Conservation (phyloP, 2,329 filamentous ascomycete genomes). For the Claviceps sp. region DNA sequence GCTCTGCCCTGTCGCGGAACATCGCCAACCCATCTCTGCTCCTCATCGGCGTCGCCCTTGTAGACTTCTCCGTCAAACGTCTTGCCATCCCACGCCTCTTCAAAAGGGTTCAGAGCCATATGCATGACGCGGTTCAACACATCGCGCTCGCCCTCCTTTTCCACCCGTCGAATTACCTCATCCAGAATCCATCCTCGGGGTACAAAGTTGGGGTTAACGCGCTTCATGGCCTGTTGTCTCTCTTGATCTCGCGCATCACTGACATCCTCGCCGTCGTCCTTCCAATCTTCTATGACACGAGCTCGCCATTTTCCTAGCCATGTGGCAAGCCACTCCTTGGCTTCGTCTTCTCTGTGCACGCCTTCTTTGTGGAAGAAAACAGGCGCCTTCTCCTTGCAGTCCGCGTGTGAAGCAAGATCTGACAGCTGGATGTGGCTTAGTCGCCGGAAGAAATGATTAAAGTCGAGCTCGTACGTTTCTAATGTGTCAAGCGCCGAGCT, state of each 20-base stretch:
- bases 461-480: constrained; percentile 74
- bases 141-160: constrained; percentile 69
- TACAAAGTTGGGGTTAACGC: constrained; percentile 84
- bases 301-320: constrained; percentile 75
- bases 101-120: constrained; percentile 72
- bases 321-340: constrained; percentile 50
- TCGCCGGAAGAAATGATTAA: constrained; percentile 84
- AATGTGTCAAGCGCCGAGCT: constrained; percentile 72
- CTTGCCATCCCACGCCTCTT: constrained; percentile 56
- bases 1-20: constrained; percentile 65
- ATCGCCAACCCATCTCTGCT: constrained; percentile 72
- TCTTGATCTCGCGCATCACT: constrained; percentile 39
- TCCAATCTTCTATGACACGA: constrained; percentile 67
- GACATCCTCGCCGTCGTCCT: constrained; percentile 27
- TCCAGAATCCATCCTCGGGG: constrained; percentile 87
- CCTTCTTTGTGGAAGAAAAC: constrained; percentile 73
- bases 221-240: constrained; percentile 62
- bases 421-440: constrained; percentile 50
- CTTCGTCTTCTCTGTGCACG: constrained; percentile 46
- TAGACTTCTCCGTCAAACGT: constrained; percentile 34
- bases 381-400: constrained; percentile 47
- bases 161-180: constrained; percentile 79
- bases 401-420: constrained; percentile 51
- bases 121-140: constrained; percentile 68
- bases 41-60: constrained; percentile 54